Percentiles rank a stretch among this genome's conserved stretches.
Conservation (phyloP, 257 asterid species). For the Solanum peruvianum region DNA sequence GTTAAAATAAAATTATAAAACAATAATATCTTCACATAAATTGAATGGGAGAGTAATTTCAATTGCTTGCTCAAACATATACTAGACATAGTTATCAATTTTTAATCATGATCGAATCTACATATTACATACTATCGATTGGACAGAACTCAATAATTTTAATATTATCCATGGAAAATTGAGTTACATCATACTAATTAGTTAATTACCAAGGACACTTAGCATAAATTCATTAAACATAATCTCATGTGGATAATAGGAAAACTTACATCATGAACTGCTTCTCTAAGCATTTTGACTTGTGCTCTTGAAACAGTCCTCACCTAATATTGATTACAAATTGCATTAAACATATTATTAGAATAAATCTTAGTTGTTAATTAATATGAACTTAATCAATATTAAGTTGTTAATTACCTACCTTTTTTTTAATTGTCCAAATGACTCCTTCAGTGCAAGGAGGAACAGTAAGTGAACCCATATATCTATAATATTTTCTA, state of each 20-base stretch:
- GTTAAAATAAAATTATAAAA: not conserved
- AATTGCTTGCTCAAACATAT: not conserved
- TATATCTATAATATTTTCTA: constrained; percentile 31
- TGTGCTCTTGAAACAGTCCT: constrained; percentile 47
- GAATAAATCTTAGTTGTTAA: not conserved
- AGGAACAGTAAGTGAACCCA: constrained; percentile 66
- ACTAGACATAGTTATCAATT: not conserved
- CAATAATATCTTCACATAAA: not conserved
- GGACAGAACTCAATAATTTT: too few species aligned
- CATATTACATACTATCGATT: not conserved
- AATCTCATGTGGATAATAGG: not conserved
- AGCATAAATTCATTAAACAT: not conserved
- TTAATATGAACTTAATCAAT: not conserved
- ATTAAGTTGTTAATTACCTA: not conserved
- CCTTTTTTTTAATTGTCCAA: constrained; percentile 56
- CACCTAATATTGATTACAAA: constrained; percentile 24
- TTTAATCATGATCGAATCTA: not conserved
- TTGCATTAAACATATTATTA: not conserved
- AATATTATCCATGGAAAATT: not conserved
- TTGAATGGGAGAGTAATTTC: not conserved
- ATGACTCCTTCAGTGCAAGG: constrained; percentile 72
- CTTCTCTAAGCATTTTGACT: constrained; percentile 49
- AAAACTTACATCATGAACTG: constrained; percentile 60
- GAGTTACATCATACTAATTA: not conserved
- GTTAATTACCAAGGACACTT: not conserved